Evolutionary conservation across 129 eudicot species (phyloP).

Genomic region (Pittosporum tobira): DNA sequence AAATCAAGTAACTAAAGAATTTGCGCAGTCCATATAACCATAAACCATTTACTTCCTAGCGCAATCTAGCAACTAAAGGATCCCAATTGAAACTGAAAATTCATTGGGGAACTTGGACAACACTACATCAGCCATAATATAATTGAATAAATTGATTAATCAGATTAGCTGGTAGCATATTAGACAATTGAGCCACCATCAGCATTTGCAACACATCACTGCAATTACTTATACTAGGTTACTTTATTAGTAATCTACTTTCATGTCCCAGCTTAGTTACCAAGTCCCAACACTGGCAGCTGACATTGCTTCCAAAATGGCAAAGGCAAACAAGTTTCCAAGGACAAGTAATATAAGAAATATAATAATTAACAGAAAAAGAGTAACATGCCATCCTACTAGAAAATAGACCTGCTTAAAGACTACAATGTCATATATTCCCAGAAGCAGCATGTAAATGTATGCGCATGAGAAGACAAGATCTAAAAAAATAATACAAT

Average conservation of each 20-base stretch:
- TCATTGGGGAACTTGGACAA: no score
- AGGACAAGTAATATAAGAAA: background rate
- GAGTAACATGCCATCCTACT: background rate
- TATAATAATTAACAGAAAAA: background rate
- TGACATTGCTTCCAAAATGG: background rate
- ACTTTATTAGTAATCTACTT: no score
- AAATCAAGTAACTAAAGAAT: no score
- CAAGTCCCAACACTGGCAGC: background rate
- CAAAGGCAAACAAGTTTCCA: background rate
- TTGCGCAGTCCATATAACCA: background rate
- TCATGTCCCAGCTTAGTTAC: background rate
- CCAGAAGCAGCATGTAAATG: background rate
- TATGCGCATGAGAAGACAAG: background rate
- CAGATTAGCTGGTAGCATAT: background rate
- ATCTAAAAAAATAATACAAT: background rate
- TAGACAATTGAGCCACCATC: background rate
- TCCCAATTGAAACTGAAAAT: no score
- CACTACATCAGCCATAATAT: background rate
- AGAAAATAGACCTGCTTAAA: background rate
- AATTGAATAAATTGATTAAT: background rate
- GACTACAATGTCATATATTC: background rate
- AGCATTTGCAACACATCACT: background rate
- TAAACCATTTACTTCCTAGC: background rate
- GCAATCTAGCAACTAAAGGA: no score
- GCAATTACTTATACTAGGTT: no score